Percentiles rank a stretch among this genome's conserved stretches.
Conservation (phyloP, 352 stramenopile genomes). For the Thalassiosira exigua region DNA sequence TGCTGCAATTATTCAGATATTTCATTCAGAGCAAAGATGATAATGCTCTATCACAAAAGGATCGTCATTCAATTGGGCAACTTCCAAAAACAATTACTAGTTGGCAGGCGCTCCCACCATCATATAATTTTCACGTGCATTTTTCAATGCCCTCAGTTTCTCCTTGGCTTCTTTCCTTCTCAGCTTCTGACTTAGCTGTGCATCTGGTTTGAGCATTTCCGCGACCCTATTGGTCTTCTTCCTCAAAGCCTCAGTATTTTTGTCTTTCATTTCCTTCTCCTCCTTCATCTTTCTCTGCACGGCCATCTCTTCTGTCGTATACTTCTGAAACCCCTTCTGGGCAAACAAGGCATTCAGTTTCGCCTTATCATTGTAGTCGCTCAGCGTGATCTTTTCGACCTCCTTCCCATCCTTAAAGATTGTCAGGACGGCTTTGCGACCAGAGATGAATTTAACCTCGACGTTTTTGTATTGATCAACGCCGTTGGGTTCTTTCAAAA, state of each 20-base stretch:
- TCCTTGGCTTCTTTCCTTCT: too few species aligned
- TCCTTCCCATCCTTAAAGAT: constrained; percentile 39
- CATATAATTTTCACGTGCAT: too few species aligned
- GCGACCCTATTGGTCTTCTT: constrained; percentile 3
- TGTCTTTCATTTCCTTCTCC: constrained; percentile 6
- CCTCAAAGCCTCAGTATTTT: too few species aligned
- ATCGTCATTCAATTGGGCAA: too few species aligned
- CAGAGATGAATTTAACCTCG: constrained; percentile 54
- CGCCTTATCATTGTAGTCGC: constrained; percentile 45
- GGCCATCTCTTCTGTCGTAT: constrained; percentile 27
- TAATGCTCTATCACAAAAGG: too few species aligned
- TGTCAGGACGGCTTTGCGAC: constrained; percentile 43
- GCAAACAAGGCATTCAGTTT: constrained; percentile 46
- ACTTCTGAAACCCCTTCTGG: constrained; percentile 50
- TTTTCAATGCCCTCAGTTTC: too few species aligned
- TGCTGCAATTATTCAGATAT: too few species aligned
- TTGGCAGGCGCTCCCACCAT: too few species aligned
- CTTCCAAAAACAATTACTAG: too few species aligned
- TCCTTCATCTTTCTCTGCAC: constrained; percentile 11
- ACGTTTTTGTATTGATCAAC: constrained; percentile 53
- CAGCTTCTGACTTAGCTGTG: too few species aligned
- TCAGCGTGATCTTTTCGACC: constrained; percentile 42
- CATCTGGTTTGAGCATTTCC: too few species aligned
- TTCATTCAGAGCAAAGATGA: too few species aligned
- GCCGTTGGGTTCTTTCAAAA: constrained; percentile 35